Percentiles rank a stretch among this genome's conserved stretches.
phyloP scores from a whole-genome alignment of 2,329 filamentous ascomycete species.

The Chalaropsis ovoidea region DNA sequence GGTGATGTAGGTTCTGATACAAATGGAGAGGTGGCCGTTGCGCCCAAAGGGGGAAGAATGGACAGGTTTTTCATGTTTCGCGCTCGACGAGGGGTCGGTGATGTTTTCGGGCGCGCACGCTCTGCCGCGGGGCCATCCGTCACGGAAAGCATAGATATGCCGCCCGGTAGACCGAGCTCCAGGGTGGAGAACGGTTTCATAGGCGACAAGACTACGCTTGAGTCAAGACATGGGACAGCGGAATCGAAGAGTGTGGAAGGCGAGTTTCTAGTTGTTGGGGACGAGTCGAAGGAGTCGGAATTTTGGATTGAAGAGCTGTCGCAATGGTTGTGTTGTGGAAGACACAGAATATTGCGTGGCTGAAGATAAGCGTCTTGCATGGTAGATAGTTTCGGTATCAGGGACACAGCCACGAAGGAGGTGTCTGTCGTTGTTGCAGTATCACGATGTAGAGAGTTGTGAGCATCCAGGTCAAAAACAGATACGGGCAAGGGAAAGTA shows the following conservation, averaged over 20 bases:
- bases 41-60: conserved; percentile 53
- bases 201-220: conserved; percentile 64
- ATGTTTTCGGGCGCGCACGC: conserved; percentile 52
- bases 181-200: conserved; percentile 57
- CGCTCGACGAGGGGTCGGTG: conserved; percentile 58
- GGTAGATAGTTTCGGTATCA: background rate
- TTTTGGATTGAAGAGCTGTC: conserved; percentile 51
- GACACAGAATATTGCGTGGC: background rate
- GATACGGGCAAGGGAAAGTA: no score
- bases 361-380: conserved; percentile 4
- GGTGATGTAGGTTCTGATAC: conserved; percentile 60
- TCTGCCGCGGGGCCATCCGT: conserved; percentile 34
- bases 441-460: no score
- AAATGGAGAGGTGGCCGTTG: conserved; percentile 38
- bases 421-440: background rate
- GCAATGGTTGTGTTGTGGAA: conserved; percentile 24
- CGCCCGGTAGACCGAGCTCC: conserved; percentile 39
- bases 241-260: conserved; percentile 82
- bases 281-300: conserved; percentile 84
- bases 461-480: no score
- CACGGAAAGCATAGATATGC: conserved; percentile 34
- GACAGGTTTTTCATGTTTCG: conserved; percentile 78
- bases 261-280: conserved; percentile 87
- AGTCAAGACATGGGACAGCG: conserved; percentile 88
- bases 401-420: background rate